Base-by-base conservation (phyloP, 2,329 filamentous ascomycete genomes). In the Zasmidium citrigriseum region DNA sequence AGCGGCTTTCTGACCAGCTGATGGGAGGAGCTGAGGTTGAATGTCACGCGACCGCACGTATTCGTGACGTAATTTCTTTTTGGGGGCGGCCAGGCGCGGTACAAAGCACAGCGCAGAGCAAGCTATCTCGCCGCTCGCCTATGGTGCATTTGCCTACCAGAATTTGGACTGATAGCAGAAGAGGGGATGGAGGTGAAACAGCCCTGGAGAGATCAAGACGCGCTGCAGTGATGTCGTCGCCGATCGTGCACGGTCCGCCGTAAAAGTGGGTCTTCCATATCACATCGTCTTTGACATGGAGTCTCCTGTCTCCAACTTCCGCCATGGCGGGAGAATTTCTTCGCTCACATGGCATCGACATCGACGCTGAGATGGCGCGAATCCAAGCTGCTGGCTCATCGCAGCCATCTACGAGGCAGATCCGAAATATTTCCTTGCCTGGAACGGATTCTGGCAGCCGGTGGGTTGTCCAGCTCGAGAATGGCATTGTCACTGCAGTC, bases 331-430 rank as follows among this genome's bases (percentile, higher is more conserved):
- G 58, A 16, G 66, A 67, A 18, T 73, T 66, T 59, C 64, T 73
- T 14, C 63, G 64, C 23, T 57, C 65, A 27, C 69, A 70, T 46
- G 69, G 72, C 53, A 70, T 73, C 47, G 67, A 75, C 56, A 62
- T 75, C 20, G 64, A 73, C 57, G 64, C 69, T 23, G 70, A 74
- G 54, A 66, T 73, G 63, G 60, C 63, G 11, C 67, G 67, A 29
- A 61, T 71, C 16, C 72, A 74, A 44, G 57, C 34, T 23, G 45
- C 41, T 2, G 23, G 44, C 16, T n/a, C 11, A 5, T 27, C 21
- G 20, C 18, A 16, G 10, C 21, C 46, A 9, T 22, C 16, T 14
- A 9, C 11, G 4, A 23, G 45, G 23, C 29, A 18, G 16, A 46
- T 57, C 16, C 57, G 46, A 18, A 59, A 63, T 18, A 60, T 64